Conservation (phyloP, 495 filamentous ascomycete species). For the Podospora pseudocomata region DNA sequence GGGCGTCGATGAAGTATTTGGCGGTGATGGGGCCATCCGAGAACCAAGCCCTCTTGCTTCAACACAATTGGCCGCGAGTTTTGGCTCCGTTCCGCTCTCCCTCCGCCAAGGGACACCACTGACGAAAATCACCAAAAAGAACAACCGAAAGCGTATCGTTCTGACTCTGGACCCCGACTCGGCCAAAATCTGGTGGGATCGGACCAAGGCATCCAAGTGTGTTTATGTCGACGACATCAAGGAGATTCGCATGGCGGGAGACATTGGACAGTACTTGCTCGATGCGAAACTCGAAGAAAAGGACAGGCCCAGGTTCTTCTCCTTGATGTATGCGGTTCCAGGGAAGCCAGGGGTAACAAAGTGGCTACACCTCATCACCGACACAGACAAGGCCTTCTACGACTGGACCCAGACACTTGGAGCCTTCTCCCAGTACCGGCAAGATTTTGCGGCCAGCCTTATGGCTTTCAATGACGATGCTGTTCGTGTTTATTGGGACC, state of each 20-base stretch:
- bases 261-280: conserved; percentile 83
- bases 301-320: conserved; percentile 72
- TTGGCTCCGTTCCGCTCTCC: conserved; percentile 56
- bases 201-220: conserved; percentile 67
- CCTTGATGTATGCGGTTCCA: conserved; percentile 75
- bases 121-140: conserved; percentile 75
- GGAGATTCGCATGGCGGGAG: conserved; percentile 79
- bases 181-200: conserved; percentile 85
- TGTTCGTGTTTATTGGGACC: conserved; percentile 75
- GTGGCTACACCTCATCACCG: conserved; percentile 75
- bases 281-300: conserved; percentile 66
- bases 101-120: conserved; percentile 73
- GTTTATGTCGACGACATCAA: conserved; percentile 94
- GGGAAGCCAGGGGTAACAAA: conserved; percentile 66
- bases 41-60: conserved; percentile 39
- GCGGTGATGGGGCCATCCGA: conserved; percentile 29
- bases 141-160: conserved; percentile 65
- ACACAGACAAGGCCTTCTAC: conserved; percentile 60
- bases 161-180: conserved; percentile 76
- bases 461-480: conserved; percentile 77
- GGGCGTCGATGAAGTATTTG: conserved; percentile 32
- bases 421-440: conserved; percentile 72
- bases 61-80: conserved; percentile 37
- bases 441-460: conserved; percentile 82
- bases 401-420: conserved; percentile 81